Evolutionary conservation across 2,329 filamentous ascomycete species (phyloP).

Genomic region (Microascus cirrosus): DNA sequence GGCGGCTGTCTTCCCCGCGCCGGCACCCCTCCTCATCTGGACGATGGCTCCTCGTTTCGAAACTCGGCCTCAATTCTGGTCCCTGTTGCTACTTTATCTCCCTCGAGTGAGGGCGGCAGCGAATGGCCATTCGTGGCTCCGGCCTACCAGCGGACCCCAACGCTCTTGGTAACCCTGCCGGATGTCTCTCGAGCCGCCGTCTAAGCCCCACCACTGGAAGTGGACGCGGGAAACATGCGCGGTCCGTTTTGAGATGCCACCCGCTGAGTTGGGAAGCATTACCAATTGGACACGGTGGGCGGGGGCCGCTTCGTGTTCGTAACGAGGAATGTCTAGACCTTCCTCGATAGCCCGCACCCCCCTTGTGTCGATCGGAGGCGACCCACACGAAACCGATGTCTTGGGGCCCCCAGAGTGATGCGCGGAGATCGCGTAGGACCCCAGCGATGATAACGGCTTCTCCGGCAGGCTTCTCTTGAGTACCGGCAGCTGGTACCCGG

Average conservation of each 20-base stretch:
- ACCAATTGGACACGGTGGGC: no score
- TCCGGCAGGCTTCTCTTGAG: not conserved
- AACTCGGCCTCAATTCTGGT: not conserved
- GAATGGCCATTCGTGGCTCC: not conserved
- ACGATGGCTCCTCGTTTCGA: not conserved
- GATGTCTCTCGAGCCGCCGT: not conserved
- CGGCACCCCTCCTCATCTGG: no score
- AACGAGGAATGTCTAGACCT: no score
- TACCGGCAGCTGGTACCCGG: not conserved
- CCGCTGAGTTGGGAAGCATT: no score
- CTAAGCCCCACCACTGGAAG: no score
- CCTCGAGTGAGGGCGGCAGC: not conserved
- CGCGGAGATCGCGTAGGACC: not conserved
- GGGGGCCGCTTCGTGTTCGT: no score
- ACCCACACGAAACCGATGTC: not conserved
- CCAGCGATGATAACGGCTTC: not conserved
- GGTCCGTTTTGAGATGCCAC: no score
- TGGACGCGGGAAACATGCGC: no score
- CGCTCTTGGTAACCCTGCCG: not conserved
- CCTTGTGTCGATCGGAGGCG: not conserved
- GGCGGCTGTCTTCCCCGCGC: no score
- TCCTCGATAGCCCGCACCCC: not conserved
- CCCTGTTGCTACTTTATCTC: not conserved
- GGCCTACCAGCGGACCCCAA: not conserved
- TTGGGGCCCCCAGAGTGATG: not conserved